phyloP scores from a whole-genome alignment of 208 protist species.

The Polymyxa betae region DNA sequence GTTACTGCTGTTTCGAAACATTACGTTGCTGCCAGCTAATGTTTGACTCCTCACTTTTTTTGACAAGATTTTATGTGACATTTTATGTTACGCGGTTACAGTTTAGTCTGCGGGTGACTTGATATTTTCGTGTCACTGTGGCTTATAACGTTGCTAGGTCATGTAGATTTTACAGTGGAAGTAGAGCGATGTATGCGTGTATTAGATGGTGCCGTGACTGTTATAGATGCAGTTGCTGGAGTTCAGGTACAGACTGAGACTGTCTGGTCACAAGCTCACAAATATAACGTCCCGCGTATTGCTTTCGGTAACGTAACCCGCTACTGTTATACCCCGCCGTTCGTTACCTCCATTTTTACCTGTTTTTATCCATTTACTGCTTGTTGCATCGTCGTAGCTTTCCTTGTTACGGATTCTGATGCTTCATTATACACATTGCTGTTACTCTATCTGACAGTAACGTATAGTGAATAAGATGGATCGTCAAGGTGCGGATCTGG shows the following conservation, averaged over 20 bases:
- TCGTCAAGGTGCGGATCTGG: neutral
- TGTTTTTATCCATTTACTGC: neutral
- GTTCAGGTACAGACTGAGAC: slow-evolving; percentile 81
- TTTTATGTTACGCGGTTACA: too few species aligned
- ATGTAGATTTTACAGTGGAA: slow-evolving; percentile 95
- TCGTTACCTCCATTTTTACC: neutral
- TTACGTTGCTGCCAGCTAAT: too few species aligned
- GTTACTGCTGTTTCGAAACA: too few species aligned
- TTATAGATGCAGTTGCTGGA: slow-evolving; percentile 91
- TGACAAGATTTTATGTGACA: too few species aligned
- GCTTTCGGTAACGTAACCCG: slow-evolving; percentile 98
- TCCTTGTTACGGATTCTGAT: neutral
- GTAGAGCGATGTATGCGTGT: slow-evolving; percentile 92
- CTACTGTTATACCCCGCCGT: too few species aligned
- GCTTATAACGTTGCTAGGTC: slow-evolving; percentile 66
- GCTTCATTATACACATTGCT: neutral
- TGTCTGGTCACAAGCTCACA: slow-evolving; percentile 26
- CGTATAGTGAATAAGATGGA: slow-evolving; percentile 29
- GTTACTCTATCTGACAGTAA: neutral
- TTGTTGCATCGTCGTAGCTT: neutral
- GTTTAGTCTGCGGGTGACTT: too few species aligned
- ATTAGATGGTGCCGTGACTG: slow-evolving; percentile 91
- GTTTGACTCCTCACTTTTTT: too few species aligned
- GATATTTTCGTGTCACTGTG: too few species aligned
- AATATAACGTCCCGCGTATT: slow-evolving; percentile 80